phyloP scores from a whole-genome alignment of 805 yeast genomes.

The Jamesozyma piceae region DNA sequence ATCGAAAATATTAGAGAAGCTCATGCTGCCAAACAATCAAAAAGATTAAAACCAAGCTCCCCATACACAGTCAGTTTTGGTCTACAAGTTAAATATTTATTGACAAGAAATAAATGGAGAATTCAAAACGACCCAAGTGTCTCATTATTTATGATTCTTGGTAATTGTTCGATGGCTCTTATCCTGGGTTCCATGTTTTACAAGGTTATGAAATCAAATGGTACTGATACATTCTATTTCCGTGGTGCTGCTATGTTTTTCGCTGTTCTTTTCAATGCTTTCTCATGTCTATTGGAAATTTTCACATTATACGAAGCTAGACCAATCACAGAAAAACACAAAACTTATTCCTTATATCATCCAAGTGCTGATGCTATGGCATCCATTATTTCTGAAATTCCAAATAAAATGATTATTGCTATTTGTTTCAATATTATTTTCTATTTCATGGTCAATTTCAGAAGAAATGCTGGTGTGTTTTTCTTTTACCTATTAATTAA shows the following conservation, averaged over 20 bases:
- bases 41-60: constrained; percentile 35
- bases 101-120: constrained; percentile 39
- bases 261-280: constrained; percentile 50
- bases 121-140: constrained; percentile 38
- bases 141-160: constrained; percentile 33
- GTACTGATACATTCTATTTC: constrained; percentile 39
- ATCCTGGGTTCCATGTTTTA: constrained; percentile 35
- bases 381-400: constrained; percentile 48
- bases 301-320: constrained; percentile 44
- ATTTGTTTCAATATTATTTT: constrained; percentile 40
- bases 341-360: constrained; percentile 47
- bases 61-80: constrained; percentile 41
- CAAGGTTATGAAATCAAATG: constrained; percentile 12
- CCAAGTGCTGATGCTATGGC: constrained; percentile 60
- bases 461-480: constrained; percentile 46
- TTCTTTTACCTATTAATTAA: constrained; percentile 42
- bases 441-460: constrained; percentile 47
- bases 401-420: constrained; percentile 37
- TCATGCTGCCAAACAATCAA: constrained; percentile 42
- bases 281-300: constrained; percentile 49
- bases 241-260: constrained; percentile 58
- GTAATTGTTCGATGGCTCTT: constrained; percentile 42
- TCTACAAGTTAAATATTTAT: constrained; percentile 40
- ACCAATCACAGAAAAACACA: constrained; percentile 51
- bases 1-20: constrained; percentile 22